These are phyloP conservation scores for Viola odorata DNA, from an alignment of 345 rosid species.

Conservation along the genomic window DNA sequence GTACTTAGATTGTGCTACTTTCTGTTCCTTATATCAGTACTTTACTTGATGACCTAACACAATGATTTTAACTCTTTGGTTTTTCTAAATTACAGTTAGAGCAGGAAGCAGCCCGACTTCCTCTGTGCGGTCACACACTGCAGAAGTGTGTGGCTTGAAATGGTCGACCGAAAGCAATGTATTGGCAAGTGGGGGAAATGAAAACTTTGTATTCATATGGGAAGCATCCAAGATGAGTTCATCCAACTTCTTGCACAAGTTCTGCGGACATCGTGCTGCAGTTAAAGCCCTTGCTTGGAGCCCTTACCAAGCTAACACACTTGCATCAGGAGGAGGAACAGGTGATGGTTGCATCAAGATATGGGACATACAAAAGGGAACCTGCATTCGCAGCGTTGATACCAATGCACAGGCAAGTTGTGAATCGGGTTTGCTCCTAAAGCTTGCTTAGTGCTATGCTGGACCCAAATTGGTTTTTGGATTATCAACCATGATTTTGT, in stretches of 20 bases:
- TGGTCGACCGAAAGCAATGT: slow-evolving; percentile 43
- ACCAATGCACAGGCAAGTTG: slow-evolving; percentile 44
- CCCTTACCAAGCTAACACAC: slow-evolving; percentile 42
- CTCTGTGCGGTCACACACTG: slow-evolving; percentile 27
- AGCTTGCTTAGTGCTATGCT: too few species aligned
- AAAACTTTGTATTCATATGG: slow-evolving; percentile 41
- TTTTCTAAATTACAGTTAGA: slow-evolving; percentile 27
- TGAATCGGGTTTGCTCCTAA: too few species aligned
- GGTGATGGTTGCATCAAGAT: slow-evolving; percentile 40
- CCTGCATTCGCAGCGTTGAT: slow-evolving; percentile 25
- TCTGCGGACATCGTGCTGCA: slow-evolving; percentile 39
- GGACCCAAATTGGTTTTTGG: neutral
- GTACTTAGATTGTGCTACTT: slow-evolving; percentile 19
- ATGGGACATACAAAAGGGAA: slow-evolving; percentile 39
- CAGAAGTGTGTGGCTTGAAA: slow-evolving; percentile 45
- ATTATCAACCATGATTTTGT: neutral
- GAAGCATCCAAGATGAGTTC: slow-evolving; percentile 45
- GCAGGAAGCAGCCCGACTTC: slow-evolving; percentile 24
- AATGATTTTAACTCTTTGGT: neutral
- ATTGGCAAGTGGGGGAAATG: slow-evolving; percentile 61
- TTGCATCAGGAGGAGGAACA: slow-evolving; percentile 56
- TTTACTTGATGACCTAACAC: neutral
- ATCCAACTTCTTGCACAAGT: slow-evolving; percentile 32
- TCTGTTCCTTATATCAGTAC: neutral
- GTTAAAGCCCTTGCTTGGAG: slow-evolving; percentile 63